Evolutionary conservation across 805 yeast genomes (phyloP), one percentile per base, ranked within the genome.

Genomic region (Starmera dryadoides): DNA sequence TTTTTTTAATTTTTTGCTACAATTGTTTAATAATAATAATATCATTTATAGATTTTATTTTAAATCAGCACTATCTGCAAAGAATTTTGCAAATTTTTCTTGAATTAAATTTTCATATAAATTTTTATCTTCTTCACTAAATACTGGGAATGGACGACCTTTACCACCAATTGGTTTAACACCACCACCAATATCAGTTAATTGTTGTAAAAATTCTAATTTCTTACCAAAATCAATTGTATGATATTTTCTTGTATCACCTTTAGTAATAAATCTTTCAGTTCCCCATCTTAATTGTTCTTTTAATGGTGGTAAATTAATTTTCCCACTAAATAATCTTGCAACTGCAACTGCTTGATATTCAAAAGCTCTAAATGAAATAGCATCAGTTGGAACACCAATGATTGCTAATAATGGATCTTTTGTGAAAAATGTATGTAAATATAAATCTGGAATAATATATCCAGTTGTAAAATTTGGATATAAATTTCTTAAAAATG

Each of bases 401-500:
- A 64, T 58, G 39, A 60, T 49, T 1, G 64, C 46, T n/a, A 65
- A 39, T 11, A 51, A 39, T 2, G 66, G 67, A 37, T 64, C 66
- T 11, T 54, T 53, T 6, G 51, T 46, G 34, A 48, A 50, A 41
- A 64, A 59, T 1, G 66, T 61, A 42, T 62, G 66, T 28, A 55
- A 61, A 34, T 55, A 66, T 10, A 60, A 41, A 14, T 55, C 53
- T 21, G 58, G 60, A 17, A 60, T 46, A 7, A 43, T 38, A 34
- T 55, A 35, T 18, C 61, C 59, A 17, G 57, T 51, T 2, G 57
- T 45, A 31, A 63, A 43, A 7, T 50, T 43, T 14, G 59, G 50
- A 23, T 44, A 46, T 19, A 47, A 35, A 5, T 42, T 48, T 33
- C 33, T 37, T 4, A 83, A 58, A 48, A 71, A 80, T 9, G 89